Evolutionary conservation across 225 moss, liverwort and hornwort species (phyloP).

Genomic region (Polytrichum formosum): DNA sequence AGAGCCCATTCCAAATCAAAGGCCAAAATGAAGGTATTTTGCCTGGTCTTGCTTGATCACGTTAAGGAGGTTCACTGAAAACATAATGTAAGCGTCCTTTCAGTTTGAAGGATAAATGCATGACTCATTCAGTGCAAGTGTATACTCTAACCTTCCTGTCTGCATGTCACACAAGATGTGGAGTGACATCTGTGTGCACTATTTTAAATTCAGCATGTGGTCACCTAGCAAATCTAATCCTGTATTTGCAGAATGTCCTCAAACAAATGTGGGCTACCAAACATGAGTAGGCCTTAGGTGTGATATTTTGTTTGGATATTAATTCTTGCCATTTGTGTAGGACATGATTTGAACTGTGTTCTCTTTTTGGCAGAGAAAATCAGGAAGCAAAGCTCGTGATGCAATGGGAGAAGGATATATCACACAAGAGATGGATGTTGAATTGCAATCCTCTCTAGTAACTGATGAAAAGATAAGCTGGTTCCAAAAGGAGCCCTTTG

Average conservation of each 20-base stretch:
- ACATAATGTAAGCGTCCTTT: too few species aligned
- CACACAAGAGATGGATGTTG: slow-evolving; percentile 36
- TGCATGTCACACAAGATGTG: neutral
- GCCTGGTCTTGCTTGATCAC: too few species aligned
- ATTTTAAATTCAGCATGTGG: neutral
- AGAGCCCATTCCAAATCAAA: slow-evolving; percentile 20
- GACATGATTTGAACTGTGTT: neutral
- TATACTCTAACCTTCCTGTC: too few species aligned
- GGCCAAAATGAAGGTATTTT: slow-evolving; percentile 34
- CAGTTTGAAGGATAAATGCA: too few species aligned
- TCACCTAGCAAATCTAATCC: too few species aligned
- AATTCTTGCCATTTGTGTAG: too few species aligned
- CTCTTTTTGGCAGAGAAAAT: slow-evolving; percentile 19
- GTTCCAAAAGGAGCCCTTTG: slow-evolving; percentile 16
- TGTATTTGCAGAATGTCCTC: too few species aligned
- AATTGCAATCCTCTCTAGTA: slow-evolving; percentile 6
- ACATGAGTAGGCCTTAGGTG: too few species aligned
- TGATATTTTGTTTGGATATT: too few species aligned
- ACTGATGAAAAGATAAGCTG: slow-evolving; percentile 6
- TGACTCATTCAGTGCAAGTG: too few species aligned
- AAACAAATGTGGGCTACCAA: too few species aligned
- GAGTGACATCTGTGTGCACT: neutral
- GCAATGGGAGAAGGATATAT: slow-evolving; percentile 21
- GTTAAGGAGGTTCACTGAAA: too few species aligned
- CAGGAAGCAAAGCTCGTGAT: neutral